Percentiles rank a stretch among this genome's conserved stretches.
Conservation (phyloP, 2,329 filamentous ascomycete genomes). For the Xylariaceae sp. region DNA sequence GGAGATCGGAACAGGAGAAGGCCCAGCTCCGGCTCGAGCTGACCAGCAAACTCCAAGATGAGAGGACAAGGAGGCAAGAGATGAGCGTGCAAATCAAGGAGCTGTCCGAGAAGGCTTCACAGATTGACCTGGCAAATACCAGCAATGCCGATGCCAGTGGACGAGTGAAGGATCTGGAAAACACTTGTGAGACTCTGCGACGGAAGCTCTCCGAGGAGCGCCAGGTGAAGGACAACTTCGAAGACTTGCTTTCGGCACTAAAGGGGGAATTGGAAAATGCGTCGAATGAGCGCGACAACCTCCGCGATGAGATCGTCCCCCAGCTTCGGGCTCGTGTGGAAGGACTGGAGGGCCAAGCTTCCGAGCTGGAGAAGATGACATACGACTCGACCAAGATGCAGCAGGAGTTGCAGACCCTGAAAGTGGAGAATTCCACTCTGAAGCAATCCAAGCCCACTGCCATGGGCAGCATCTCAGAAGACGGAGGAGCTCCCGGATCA, state of each 20-base stretch:
- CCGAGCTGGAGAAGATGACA: slow-evolving; percentile 63
- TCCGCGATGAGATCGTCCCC: slow-evolving; percentile 81
- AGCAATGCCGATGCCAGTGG: slow-evolving; percentile 49
- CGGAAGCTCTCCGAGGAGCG: slow-evolving; percentile 79
- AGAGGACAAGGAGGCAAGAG: slow-evolving; percentile 64
- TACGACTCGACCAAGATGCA: slow-evolving; percentile 82
- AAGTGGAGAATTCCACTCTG: slow-evolving; percentile 56
- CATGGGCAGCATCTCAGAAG: slow-evolving; percentile 29
- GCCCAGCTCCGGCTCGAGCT: slow-evolving; percentile 79
- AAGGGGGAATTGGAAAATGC: slow-evolving; percentile 74
- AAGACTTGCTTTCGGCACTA: slow-evolving; percentile 80
- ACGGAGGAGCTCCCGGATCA: slow-evolving; percentile 22
- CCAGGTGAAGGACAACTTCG: slow-evolving; percentile 83
- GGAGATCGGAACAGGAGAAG: slow-evolving; percentile 83
- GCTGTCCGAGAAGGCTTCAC: slow-evolving; percentile 69
- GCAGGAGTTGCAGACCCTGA: slow-evolving; percentile 70
- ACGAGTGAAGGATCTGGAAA: slow-evolving; percentile 71
- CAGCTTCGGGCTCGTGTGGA: slow-evolving; percentile 69
- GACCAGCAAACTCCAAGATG: slow-evolving; percentile 79
- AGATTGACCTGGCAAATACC: slow-evolving; percentile 47
- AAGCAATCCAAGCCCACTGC: slow-evolving; percentile 24
- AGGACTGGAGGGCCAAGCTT: slow-evolving; percentile 66
- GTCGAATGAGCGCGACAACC: slow-evolving; percentile 82
- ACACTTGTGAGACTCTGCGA: slow-evolving; percentile 71
- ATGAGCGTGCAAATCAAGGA: slow-evolving; percentile 80